Evolutionary conservation across 257 asterid species (phyloP), one percentile per base, ranked within the genome.

Genomic region (Capsicum baccatum): DNA sequence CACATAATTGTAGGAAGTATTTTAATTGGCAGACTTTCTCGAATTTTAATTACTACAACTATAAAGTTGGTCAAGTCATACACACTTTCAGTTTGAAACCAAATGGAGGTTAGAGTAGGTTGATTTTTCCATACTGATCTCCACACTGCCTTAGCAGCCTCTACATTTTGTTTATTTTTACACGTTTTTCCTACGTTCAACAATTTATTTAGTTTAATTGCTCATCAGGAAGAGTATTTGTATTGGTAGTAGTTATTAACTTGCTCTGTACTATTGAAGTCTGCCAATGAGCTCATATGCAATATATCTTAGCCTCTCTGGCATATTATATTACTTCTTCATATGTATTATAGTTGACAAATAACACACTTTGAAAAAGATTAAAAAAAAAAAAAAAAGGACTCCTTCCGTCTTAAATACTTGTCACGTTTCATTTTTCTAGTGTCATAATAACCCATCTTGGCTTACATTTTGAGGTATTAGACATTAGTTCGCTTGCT

Each of bases 21-120:
- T 37, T 68, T 68, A 73, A 11, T 73, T 73, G 60, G 59, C 42
- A 73, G 42, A 73, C 59, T 73, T 71, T 47, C 10, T n/a, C 37
- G 39, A 71, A n/a, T 47, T 21, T 13, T 66, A 33, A 3, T 48
- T 12, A 64, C 63, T 57, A 57, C 14, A 4, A 67, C 74, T 67
- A 48, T 6, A 73, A 73, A 73, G 6, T 19, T 73, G 59, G 60
- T 48, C 44, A 73, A 73, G 80, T 73, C 19, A 35, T 35, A 14
- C 76, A 19, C 59, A 48, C 59, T 48, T 47, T 39, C n/a, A 11
- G 11, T 73, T 48, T 48, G 7, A 73, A 48, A 48, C n/a, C 80
- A 73, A 73, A 73, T 17, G 7, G 44, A 48, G 60, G 8, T 21
- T 19, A 48, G 39, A 71, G n/a, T 11, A 47, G 10, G 60, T 19